Evolutionary conservation across 2,329 filamentous ascomycete genomes (phyloP).

Genomic region (Cryphonectria nitschkei): DNA sequence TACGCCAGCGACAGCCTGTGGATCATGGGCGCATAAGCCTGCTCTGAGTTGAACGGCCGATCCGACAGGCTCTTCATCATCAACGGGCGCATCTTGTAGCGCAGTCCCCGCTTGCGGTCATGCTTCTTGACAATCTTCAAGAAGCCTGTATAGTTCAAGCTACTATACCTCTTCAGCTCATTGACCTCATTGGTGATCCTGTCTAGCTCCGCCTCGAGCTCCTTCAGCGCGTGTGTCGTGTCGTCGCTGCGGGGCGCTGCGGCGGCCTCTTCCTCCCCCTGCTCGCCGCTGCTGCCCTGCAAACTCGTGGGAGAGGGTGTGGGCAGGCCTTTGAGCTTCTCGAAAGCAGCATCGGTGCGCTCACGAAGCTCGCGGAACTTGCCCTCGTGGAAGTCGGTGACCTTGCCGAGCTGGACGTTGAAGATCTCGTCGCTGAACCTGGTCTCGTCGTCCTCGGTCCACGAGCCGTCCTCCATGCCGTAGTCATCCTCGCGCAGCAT

Average conservation of each 20-base stretch:
- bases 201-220: slow-evolving; percentile 81
- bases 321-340: slow-evolving; percentile 80
- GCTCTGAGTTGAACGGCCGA: slow-evolving; percentile 90
- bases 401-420: slow-evolving; percentile 93
- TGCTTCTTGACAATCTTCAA: slow-evolving; percentile 99
- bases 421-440: slow-evolving; percentile 93
- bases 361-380: slow-evolving; percentile 65
- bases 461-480: slow-evolving; percentile 66
- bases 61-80: slow-evolving; percentile 88
- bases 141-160: slow-evolving; percentile 96
- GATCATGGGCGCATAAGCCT: slow-evolving; percentile 83
- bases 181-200: slow-evolving; percentile 86
- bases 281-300: slow-evolving; percentile 37
- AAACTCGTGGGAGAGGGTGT: slow-evolving; percentile 63
- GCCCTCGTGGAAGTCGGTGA: slow-evolving; percentile 83
- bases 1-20: slow-evolving; percentile 95
- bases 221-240: slow-evolving; percentile 61
- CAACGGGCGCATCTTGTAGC: slow-evolving; percentile 88
- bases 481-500: slow-evolving; percentile 77
- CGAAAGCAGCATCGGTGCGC: slow-evolving; percentile 58
- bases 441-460: slow-evolving; percentile 94
- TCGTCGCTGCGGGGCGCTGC: slow-evolving; percentile 51
- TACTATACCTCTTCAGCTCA: slow-evolving; percentile 92
- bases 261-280: slow-evolving; percentile 36
- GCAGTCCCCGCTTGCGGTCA: slow-evolving; percentile 84